A percentile compares a stretch with the other conserved stretches of the same genome.
Evolutionary conservation across 768 basidiomycete species (phyloP).

Genomic region (Kwoniella pini): DNA sequence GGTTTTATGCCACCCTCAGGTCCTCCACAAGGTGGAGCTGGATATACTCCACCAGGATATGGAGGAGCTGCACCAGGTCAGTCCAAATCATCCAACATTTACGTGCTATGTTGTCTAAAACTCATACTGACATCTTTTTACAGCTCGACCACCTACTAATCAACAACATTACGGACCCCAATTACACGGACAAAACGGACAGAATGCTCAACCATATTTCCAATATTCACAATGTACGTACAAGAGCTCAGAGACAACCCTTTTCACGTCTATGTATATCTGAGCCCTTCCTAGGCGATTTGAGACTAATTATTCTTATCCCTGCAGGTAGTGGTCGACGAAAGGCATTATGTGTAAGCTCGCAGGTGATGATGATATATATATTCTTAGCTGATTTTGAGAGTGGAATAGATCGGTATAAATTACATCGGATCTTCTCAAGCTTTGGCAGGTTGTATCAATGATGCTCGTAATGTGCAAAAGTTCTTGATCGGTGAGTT

Average conservation of each 20-base stretch:
- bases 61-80: constrained; percentile 19
- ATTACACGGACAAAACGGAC: constrained; percentile 54
- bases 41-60: constrained; percentile 22
- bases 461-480: constrained; percentile 80
- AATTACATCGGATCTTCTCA: constrained; percentile 68
- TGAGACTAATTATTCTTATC: neutral
- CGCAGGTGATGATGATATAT: neutral
- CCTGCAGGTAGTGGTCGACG: constrained; percentile 64
- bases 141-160: constrained; percentile 57
- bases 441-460: constrained; percentile 82
- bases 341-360: constrained; percentile 80
- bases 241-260: no score
- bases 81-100: neutral
- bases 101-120: no score
- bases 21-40: constrained; percentile 5
- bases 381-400: neutral
- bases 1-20: constrained; percentile 26
- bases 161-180: constrained; percentile 69
- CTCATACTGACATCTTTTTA: neutral
- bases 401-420: constrained; percentile 70
- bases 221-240: constrained; percentile 77
- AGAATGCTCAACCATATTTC: constrained; percentile 65
- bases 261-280: no score
- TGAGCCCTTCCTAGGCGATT: no score
- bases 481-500: constrained; percentile 64